These are phyloP conservation scores for Pyrenochaeta sp. DNA, from an alignment of 2,329 filamentous ascomycete genomes.

Conservation along the genomic window DNA sequence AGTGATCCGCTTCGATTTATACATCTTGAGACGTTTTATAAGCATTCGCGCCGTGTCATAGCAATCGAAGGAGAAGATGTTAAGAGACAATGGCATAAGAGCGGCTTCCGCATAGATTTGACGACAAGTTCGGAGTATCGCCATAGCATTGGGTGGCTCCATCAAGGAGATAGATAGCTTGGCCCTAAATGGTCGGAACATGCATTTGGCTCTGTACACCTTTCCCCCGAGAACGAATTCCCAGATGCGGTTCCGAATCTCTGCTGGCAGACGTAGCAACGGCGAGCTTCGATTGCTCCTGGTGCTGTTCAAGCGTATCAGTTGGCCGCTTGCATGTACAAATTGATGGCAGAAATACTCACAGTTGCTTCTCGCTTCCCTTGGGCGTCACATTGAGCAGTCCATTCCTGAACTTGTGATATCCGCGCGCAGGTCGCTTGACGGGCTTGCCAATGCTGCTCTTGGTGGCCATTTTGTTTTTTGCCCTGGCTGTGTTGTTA, in stretches of 20 bases:
- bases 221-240: conserved; percentile 16
- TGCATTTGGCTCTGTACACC: not conserved
- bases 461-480: not conserved
- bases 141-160: not conserved
- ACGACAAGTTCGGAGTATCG: conserved; percentile 1
- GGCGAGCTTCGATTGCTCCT: conserved; percentile 14
- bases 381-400: conserved; percentile 23
- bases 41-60: no score
- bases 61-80: not conserved
- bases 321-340: not conserved
- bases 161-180: no score
- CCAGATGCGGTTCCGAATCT: conserved; percentile 26
- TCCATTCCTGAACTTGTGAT: conserved; percentile 23
- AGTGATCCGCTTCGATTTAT: no score
- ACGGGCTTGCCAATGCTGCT: conserved; percentile 1
- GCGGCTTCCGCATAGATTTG: conserved; percentile 10
- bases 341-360: not conserved
- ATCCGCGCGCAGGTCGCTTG: conserved; percentile 23
- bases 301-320: conserved; percentile 8
- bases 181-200: no score
- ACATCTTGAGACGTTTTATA: no score
- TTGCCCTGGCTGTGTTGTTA: not conserved
- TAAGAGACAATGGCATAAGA: not conserved
- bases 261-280: conserved; percentile 21
- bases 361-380: conserved; percentile 18